These are phyloP conservation scores for Coix lacrymajobi DNA, from an alignment of 176 grass and related monocot genomes.

Conservation along the genomic window DNA sequence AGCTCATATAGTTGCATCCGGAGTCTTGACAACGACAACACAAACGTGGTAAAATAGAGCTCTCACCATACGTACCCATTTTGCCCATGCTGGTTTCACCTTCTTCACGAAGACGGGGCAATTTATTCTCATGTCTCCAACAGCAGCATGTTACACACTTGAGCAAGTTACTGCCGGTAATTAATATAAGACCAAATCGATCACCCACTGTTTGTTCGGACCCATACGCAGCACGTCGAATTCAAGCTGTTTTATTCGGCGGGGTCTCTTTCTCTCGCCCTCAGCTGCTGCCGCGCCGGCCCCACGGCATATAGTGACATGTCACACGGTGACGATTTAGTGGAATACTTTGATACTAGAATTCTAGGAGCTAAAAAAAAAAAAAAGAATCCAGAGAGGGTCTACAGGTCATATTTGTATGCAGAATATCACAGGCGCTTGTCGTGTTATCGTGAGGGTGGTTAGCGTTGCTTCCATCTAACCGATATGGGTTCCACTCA, in stretches of 20 bases:
- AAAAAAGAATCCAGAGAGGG: not conserved
- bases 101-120: not conserved
- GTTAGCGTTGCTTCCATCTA: conserved; percentile 55
- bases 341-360: not conserved
- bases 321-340: not conserved
- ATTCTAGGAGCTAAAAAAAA: not conserved
- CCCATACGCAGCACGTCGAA: not conserved
- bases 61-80: not conserved
- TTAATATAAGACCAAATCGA: conserved; percentile 1
- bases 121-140: not conserved
- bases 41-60: conserved; percentile 3
- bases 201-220: not conserved
- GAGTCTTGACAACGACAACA: conserved; percentile 8
- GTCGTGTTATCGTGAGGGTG: conserved; percentile 35
- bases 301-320: conserved; percentile 19
- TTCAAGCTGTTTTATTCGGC: not conserved
- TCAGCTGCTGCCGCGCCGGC: conserved; percentile 14
- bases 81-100: not conserved
- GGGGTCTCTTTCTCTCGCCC: conserved; percentile 31
- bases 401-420: not conserved
- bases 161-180: not conserved
- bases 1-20: no score
- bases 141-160: not conserved
- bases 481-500: conserved; percentile 47
- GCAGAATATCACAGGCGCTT: conserved; percentile 31